phyloP scores from a whole-genome alignment of 2,329 filamentous ascomycete genomes.

The Passalora sequoiae region DNA sequence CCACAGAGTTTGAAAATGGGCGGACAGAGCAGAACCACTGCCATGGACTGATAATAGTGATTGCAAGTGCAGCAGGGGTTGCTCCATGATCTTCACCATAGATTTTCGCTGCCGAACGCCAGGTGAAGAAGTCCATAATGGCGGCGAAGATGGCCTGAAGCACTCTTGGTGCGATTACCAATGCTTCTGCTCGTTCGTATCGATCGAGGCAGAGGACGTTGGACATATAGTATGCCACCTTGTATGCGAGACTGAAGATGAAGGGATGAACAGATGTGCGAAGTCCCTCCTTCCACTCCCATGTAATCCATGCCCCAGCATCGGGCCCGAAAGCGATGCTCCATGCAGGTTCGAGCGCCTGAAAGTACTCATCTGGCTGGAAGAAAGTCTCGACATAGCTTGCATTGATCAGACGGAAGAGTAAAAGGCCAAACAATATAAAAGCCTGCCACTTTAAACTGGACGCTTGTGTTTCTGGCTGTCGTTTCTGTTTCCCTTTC shows the following conservation, averaged over 20 bases:
- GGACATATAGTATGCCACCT: conserved; percentile 54
- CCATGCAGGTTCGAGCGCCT: conserved; percentile 93
- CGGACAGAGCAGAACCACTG: conserved; percentile 94
- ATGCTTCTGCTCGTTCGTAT: conserved; percentile 56
- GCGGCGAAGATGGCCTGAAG: conserved; percentile 75
- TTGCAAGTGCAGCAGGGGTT: conserved; percentile 63
- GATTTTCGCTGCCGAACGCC: conserved; percentile 68
- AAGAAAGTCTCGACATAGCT: conserved; percentile 82
- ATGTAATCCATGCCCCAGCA: conserved; percentile 88
- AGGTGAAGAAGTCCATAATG: conserved; percentile 78
- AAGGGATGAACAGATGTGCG: conserved; percentile 88
- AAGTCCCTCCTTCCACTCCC: conserved; percentile 90
- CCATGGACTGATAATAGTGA: conserved; percentile 77
- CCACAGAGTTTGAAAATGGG: conserved; percentile 89
- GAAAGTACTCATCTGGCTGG: conserved; percentile 97
- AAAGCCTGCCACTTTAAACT: not conserved
- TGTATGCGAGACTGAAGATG: conserved; percentile 75
- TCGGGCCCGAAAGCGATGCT: conserved; percentile 70
- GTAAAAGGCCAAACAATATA: conserved; percentile 44
- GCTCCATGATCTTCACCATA: conserved; percentile 62
- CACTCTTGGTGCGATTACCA: conserved; percentile 68
- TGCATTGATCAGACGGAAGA: conserved; percentile 74
- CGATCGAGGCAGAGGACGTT: conserved; percentile 51
- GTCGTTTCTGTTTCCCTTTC: not conserved
- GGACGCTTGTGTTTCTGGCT: not conserved